These are phyloP conservation scores for Sclerotinia minor DNA, from an alignment of 2,329 filamentous ascomycete genomes.

Conservation along the genomic window DNA sequence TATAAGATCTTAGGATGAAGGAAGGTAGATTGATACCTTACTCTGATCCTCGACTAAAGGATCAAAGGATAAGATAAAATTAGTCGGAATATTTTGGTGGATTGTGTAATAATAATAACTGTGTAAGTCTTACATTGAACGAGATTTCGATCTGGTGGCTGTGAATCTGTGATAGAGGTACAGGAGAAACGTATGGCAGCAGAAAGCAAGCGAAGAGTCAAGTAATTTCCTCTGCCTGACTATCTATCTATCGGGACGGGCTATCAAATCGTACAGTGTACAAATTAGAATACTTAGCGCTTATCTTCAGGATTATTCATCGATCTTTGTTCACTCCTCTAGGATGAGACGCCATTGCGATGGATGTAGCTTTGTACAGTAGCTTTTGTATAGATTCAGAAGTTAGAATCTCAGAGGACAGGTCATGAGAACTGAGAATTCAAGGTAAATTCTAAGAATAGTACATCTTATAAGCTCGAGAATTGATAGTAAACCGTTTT, in stretches of 20 bases:
- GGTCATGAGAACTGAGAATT: no score
- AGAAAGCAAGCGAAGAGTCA: not conserved
- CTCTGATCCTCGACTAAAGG: not conserved
- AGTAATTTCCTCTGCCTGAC: not conserved
- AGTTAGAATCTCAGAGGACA: no score
- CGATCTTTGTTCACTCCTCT: not conserved
- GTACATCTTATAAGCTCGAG: not conserved
- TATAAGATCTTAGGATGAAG: not conserved
- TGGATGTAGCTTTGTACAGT: not conserved
- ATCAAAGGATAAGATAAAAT: not conserved
- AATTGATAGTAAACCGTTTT: not conserved
- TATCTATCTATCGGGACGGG: not conserved
- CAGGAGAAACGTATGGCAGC: not conserved
- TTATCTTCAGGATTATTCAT: not conserved
- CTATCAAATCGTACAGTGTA: not conserved
- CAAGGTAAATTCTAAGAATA: constrained; percentile 9
- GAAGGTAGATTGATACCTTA: not conserved
- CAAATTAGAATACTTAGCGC: constrained; percentile 2
- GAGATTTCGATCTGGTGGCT: constrained; percentile 12
- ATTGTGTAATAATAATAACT: no score
- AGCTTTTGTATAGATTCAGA: not conserved
- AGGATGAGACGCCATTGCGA: constrained; percentile 4
- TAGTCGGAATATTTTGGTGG: not conserved
- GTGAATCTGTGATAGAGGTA: not conserved
- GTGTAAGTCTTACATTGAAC: not conserved